Percentiles rank a stretch among this genome's conserved stretches.
Conservation (phyloP, 2,329 filamentous ascomycete genomes). For the Trichoderma pleuroti region DNA sequence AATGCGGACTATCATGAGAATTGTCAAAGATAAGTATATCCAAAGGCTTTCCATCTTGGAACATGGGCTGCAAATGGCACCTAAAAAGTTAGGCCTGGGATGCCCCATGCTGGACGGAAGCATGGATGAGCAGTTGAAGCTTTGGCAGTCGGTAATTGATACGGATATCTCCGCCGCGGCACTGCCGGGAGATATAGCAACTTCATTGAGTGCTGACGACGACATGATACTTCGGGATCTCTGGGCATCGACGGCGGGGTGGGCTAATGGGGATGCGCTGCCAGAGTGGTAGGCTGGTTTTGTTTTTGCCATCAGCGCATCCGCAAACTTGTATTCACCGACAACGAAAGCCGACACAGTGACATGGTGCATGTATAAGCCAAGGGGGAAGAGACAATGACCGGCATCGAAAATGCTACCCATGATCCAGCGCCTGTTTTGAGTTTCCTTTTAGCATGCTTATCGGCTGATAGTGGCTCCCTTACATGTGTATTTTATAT, state of each 20-base stretch:
- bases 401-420: not conserved
- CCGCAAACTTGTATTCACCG: no score
- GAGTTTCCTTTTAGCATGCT: not conserved
- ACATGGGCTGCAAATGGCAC: not conserved
- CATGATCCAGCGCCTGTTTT: not conserved
- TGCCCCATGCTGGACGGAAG: constrained; percentile 52
- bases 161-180: constrained; percentile 28
- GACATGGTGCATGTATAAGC: no score
- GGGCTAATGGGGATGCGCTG: constrained; percentile 31
- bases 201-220: constrained; percentile 18
- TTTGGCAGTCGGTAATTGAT: constrained; percentile 45
- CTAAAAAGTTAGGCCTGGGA: constrained; percentile 28
- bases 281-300: not conserved
- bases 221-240: constrained; percentile 39
- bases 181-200: not conserved
- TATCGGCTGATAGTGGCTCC: not conserved
- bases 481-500: not conserved
- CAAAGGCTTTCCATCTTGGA: constrained; percentile 27
- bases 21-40: constrained; percentile 46
- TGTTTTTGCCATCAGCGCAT: not conserved
- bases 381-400: no score
- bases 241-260: constrained; percentile 49
- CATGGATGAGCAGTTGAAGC: constrained; percentile 37
- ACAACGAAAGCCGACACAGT: no score
- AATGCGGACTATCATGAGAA: constrained; percentile 43